These are phyloP conservation scores for Aspergillus proliferans DNA, from an alignment of 2,329 filamentous ascomycete genomes.

Conservation along the genomic window DNA sequence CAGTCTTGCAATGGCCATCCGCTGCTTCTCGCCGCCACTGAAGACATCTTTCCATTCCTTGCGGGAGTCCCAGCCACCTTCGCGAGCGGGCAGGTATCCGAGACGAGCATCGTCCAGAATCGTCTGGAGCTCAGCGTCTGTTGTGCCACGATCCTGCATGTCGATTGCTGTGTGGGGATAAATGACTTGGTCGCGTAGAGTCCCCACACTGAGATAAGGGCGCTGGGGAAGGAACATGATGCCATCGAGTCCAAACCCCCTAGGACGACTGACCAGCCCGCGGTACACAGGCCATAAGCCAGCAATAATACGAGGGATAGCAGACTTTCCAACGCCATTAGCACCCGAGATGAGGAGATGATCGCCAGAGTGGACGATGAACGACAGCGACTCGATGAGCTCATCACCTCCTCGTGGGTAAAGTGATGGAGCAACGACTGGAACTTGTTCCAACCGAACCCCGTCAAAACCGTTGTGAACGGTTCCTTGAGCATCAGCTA, in stretches of 20 bases:
- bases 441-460: slow-evolving; percentile 85
- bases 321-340: slow-evolving; percentile 90
- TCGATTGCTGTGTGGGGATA: slow-evolving; percentile 93
- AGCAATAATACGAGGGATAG: slow-evolving; percentile 78
- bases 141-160: slow-evolving; percentile 75
- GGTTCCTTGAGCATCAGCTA: slow-evolving; percentile 88
- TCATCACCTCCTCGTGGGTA: slow-evolving; percentile 90
- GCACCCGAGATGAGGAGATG: slow-evolving; percentile 91
- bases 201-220: slow-evolving; percentile 86
- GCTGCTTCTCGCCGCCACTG: slow-evolving; percentile 95
- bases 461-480: slow-evolving; percentile 93
- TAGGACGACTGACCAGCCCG: slow-evolving; percentile 81
- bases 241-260: slow-evolving; percentile 72
- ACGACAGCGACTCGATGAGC: slow-evolving; percentile 77
- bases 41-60: slow-evolving; percentile 99
- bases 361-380: slow-evolving; percentile 84
- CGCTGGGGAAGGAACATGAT: slow-evolving; percentile 98
- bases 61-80: slow-evolving; percentile 92
- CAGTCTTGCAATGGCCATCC: slow-evolving; percentile 82
- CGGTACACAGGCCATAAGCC: slow-evolving; percentile 96
- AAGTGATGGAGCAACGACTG: slow-evolving; percentile 79
- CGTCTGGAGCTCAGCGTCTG: slow-evolving; percentile 69
- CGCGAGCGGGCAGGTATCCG: slow-evolving; percentile 82
- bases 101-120: slow-evolving; percentile 78
- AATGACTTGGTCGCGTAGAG: slow-evolving; percentile 92